Evolutionary conservation across 306 rosid genomes (phyloP).

Genomic region (Prosopis cineraria): DNA sequence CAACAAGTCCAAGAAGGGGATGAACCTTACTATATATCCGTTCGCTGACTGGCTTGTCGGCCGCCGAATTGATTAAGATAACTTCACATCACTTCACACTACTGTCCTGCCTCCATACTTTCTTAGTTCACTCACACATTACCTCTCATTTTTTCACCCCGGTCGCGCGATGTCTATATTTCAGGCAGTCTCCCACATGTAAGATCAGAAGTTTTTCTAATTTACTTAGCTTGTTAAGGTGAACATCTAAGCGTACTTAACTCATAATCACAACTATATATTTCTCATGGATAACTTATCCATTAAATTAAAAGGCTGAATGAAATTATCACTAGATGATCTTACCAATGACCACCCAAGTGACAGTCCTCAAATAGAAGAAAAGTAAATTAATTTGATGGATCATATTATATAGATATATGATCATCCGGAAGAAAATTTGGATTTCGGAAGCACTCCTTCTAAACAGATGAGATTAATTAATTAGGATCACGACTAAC

Average conservation of each 20-base stretch:
- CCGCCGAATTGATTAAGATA: constrained; percentile 41
- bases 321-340: not conserved
- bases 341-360: not conserved
- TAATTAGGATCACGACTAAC: constrained; percentile 16
- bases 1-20: constrained; percentile 23
- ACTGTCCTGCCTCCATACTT: constrained; percentile 26
- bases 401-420: not conserved
- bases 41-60: constrained; percentile 38
- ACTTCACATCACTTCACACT: not conserved
- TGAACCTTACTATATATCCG: constrained; percentile 39
- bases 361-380: constrained; percentile 9
- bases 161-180: too few relatives aligned
- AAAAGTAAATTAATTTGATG: constrained; percentile 5
- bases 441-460: not conserved
- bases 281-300: not conserved
- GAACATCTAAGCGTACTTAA: not conserved
- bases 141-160: constrained; percentile 2
- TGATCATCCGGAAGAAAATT: not conserved
- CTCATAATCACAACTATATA: not conserved
- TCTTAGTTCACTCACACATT: not conserved
- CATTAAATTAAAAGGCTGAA: not conserved
- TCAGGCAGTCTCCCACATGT: constrained; percentile 13
- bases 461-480: constrained; percentile 17
- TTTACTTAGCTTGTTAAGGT: not conserved
- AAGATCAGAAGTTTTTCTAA: constrained; percentile 21